Evolutionary conservation across 306 rosid genomes (phyloP).

Genomic region (Cajanus cajan): DNA sequence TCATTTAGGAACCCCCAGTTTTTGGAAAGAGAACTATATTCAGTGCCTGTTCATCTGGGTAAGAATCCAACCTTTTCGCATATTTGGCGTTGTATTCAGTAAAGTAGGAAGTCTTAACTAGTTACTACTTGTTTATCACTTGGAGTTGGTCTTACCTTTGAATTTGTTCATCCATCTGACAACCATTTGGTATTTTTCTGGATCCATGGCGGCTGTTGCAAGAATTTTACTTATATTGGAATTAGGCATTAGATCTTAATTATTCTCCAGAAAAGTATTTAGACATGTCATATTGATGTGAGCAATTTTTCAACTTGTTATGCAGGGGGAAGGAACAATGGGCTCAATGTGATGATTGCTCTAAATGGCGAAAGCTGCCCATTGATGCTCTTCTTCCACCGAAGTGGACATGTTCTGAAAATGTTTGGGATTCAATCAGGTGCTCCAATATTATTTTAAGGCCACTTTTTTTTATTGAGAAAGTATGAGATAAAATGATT

Average conservation of each 20-base stretch:
- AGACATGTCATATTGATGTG: not conserved
- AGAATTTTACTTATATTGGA: not conserved
- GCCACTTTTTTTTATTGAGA: slow-evolving; percentile 14
- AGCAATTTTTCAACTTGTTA: slow-evolving; percentile 14
- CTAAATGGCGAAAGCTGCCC: slow-evolving; percentile 92
- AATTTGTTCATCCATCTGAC: slow-evolving; percentile 12
- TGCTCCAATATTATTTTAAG: slow-evolving; percentile 25
- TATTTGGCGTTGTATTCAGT: slow-evolving; percentile 12
- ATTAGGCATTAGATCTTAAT: slow-evolving; percentile 11
- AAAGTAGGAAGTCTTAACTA: not conserved
- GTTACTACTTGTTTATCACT: not conserved
- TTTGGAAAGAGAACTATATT: slow-evolving; percentile 92
- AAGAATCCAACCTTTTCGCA: slow-evolving; percentile 35
- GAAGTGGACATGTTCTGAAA: slow-evolving; percentile 86
- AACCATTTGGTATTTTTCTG: slow-evolving; percentile 5
- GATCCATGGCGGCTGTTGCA: not conserved
- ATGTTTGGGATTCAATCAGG: slow-evolving; percentile 89
- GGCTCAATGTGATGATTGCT: slow-evolving; percentile 95
- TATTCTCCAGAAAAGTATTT: not conserved
- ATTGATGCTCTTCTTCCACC: slow-evolving; percentile 87
- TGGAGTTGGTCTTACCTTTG: not conserved
- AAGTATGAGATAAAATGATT: slow-evolving; percentile 26
- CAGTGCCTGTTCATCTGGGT: slow-evolving; percentile 69
- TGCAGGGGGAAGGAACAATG: slow-evolving; percentile 84
- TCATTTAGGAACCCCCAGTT: slow-evolving; percentile 86